Base-by-base conservation (phyloP, 73 alveolate genomes). In the Vitrella brassicaformis region DNA sequence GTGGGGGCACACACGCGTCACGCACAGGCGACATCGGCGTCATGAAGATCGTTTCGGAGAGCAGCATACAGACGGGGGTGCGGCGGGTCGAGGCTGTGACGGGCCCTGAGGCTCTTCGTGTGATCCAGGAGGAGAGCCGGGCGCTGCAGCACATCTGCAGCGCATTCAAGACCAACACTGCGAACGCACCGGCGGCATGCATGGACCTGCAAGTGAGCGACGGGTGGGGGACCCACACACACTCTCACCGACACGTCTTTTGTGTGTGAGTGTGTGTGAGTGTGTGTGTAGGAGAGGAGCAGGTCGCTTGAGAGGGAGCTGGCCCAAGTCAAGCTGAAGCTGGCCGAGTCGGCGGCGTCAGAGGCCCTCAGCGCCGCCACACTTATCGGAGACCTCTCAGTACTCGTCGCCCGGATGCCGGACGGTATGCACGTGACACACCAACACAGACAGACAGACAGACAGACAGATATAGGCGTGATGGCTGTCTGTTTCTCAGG, bases 1-100 rank as follows among this genome's bases (percentile, higher is more conserved):
- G 71, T 66, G 71, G 71, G 31, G 71, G 71, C 19, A 66, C 71
- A 66, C 71, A 66, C 71, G 71, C 14, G 39, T 7, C 28, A 8
- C 39, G 39, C 19, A 27, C 71, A 18, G 71, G 71, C 19, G 39
- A 66, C 39, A 27, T 66, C 39, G 71, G 71, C 4, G 28, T 66
- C 28, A 8, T 39, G 56, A 39, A 14, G 14, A 14, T 39, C 4
- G 22, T 8, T 4, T 8, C 22, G 4, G 56, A 39, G 56, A 39
- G 56, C 56, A 14, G 56, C 22, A 39, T 39, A 8, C 22, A 4
- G 14, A 14, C 56, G 14, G 56, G 56, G 56, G 14, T 39, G 4
- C 56, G 56, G 4, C 56, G 56, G 14, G 14, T 39, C 14, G 56
- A 39, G 14, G 56, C 56, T 14, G 56, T 39, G 56, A 14, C 14